Evolutionary conservation across 371 early-diverging fungal genomes (phyloP), one percentile per base, ranked within the genome.

Genomic region (Rhizopus delemar): DNA sequence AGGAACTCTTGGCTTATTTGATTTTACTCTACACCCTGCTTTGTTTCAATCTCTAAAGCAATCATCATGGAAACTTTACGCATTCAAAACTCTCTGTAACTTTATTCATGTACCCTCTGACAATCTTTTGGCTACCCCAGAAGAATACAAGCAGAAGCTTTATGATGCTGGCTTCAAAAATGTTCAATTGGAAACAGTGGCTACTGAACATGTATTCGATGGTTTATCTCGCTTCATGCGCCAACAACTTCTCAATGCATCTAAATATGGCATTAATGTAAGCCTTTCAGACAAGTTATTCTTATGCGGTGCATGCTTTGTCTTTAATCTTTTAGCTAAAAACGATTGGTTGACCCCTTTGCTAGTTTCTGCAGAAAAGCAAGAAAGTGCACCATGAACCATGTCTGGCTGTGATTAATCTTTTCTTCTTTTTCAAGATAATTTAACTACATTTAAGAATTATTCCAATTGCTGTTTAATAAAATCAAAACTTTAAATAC

Each of bases 1-100:
- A n/a, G 80, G 84, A 33, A n/a, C 60, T 28, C 6, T 86, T 56
- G 63, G 82, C 7, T 41, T 80, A 8, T 77, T 66, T 35, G 81
- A 80, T 59, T 52, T 80, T 12, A 55, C 70, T 3, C 22, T 76
- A 13, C 58, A 71, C 13, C 56, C 69, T 5, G 31, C 41, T 7
- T 57, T 67, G 5, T 22, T 36, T 22, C 39, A 57, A 8, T 8
- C 59, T 41, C 11, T 65, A 49, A 15, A 55, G 15, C 36, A 41
- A 16, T 36, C 66, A 4, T 54, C 62, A 11, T 52, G 43, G 15
- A 54, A 62, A n/a, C 22, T 41, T 1, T 45, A 13, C 13, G 29
- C 71, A 5, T 38, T 63, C 2, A 41, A 59, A 3, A 15, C 43
- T 1, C 8, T 73, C 2, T 66, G 71, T 41, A 29, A 52, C 3